Conservation (phyloP, 768 basidiomycete genomes). For the Lactarius sanguifluus region DNA sequence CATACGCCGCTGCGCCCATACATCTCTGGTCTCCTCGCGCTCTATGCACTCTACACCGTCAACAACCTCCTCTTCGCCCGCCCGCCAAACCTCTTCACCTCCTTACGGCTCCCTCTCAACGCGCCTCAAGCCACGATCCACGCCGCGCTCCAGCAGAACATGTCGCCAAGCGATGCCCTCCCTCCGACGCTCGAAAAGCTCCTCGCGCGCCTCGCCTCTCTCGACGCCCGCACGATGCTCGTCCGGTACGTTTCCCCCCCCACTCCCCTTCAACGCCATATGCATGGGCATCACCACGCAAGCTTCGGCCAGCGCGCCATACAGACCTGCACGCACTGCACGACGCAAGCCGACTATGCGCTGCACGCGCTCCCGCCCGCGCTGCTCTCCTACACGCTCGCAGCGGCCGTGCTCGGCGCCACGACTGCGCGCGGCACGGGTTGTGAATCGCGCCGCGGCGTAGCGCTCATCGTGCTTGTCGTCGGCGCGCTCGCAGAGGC, state of each 20-base stretch:
- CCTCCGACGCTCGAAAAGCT: constrained; percentile 24
- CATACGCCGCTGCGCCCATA: constrained; percentile 15
- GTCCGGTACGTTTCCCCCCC: constrained; percentile 16
- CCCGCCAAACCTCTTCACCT: constrained; percentile 28
- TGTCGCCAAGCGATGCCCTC: background rate
- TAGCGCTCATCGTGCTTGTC: constrained; percentile 13
- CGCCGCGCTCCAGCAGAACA: constrained; percentile 5
- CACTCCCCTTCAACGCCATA: too few relatives aligned
- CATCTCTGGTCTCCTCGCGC: constrained; percentile 16
- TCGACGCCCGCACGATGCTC: constrained; percentile 25
- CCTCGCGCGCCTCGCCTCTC: constrained; percentile 27
- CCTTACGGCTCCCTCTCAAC: constrained; percentile 24
- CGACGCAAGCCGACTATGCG: constrained; percentile 20
- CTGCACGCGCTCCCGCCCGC: constrained; percentile 26
- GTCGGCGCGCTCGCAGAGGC: constrained; percentile 19
- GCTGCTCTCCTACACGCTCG: constrained; percentile 27
- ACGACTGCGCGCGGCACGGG: constrained; percentile 23
- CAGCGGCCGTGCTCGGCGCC: constrained; percentile 20
- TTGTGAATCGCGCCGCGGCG: constrained; percentile 21
- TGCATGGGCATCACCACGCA: too few relatives aligned
- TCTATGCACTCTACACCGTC: constrained; percentile 25
- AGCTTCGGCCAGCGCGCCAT: constrained; percentile 27
- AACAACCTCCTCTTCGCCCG: constrained; percentile 21
- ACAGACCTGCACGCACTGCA: constrained; percentile 27
- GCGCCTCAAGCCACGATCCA: constrained; percentile 17